Evolutionary conservation across 2,329 filamentous ascomycete species (phyloP).

Genomic region (Sporothrix schenckii): DNA sequence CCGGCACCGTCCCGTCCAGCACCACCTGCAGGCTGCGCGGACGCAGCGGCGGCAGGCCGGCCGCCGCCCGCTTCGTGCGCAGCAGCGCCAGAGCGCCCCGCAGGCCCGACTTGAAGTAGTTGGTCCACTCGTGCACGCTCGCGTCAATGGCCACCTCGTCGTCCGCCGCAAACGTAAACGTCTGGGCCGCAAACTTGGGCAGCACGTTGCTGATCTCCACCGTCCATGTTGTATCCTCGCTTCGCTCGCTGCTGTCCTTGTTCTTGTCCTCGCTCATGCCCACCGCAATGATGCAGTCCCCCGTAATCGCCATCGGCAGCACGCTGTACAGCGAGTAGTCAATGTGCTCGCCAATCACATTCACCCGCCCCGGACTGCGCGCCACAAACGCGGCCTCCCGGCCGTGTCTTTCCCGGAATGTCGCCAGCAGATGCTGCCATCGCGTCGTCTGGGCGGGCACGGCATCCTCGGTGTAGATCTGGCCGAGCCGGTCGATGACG

Average conservation of each 20-base stretch:
- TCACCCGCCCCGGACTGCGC: slow-evolving; percentile 90
- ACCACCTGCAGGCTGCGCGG: slow-evolving; percentile 83
- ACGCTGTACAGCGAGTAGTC: slow-evolving; percentile 98
- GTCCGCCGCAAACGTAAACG: slow-evolving; percentile 67
- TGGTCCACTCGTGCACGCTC: slow-evolving; percentile 88
- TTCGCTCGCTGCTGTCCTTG: slow-evolving; percentile 52
- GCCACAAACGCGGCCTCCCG: slow-evolving; percentile 77
- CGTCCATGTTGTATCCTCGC: slow-evolving; percentile 58
- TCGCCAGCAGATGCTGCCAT: slow-evolving; percentile 73
- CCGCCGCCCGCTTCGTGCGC: slow-evolving; percentile 62
- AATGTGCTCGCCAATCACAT: slow-evolving; percentile 99
- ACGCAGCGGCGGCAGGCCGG: slow-evolving; percentile 50
- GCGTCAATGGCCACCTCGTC: slow-evolving; percentile 76
- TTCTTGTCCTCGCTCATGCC: slow-evolving; percentile 44
- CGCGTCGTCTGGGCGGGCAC: slow-evolving; percentile 67
- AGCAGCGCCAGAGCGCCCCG: slow-evolving; percentile 79
- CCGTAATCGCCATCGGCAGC: slow-evolving; percentile 90
- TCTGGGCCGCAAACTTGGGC: slow-evolving; percentile 72
- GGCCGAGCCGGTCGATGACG: slow-evolving; percentile 70
- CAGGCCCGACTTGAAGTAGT: slow-evolving; percentile 96
- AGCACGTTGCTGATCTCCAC: slow-evolving; percentile 82
- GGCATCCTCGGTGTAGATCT: slow-evolving; percentile 81
- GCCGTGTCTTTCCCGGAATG: slow-evolving; percentile 72
- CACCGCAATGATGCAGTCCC: slow-evolving; percentile 87
- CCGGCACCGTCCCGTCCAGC: slow-evolving; percentile 88